These are phyloP conservation scores for Trypanosomatidae sp. DNA, from an alignment of 208 protist species.

Conservation along the genomic window DNA sequence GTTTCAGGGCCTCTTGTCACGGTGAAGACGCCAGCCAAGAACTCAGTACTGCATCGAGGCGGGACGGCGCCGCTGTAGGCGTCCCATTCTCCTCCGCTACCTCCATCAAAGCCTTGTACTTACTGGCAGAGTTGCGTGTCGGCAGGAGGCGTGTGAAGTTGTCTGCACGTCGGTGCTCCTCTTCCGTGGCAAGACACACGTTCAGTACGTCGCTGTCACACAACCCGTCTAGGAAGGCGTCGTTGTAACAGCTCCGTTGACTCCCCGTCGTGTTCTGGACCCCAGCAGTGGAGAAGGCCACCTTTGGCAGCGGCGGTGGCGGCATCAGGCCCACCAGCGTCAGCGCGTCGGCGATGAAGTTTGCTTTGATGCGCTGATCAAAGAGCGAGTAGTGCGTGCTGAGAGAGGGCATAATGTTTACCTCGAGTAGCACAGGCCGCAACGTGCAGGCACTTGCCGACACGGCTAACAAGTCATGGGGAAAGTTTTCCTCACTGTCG, in stretches of 20 bases:
- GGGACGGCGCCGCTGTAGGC: neutral
- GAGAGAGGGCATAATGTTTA: slow-evolving; percentile 89
- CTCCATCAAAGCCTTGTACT: slow-evolving; percentile 33
- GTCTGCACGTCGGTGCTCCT: slow-evolving; percentile 37
- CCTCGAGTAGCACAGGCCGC: slow-evolving; percentile 73
- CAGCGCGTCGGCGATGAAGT: slow-evolving; percentile 76
- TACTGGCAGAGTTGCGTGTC: slow-evolving; percentile 34
- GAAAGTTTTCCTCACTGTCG: neutral
- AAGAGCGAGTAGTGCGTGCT: slow-evolving; percentile 78
- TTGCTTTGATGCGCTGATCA: slow-evolving; percentile 83
- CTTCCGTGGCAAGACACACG: slow-evolving; percentile 52
- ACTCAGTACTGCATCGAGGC: slow-evolving; percentile 49
- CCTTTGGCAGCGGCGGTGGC: slow-evolving; percentile 13
- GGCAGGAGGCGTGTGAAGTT: slow-evolving; percentile 51
- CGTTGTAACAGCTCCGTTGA: neutral
- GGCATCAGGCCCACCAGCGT: slow-evolving; percentile 78
- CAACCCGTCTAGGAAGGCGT: slow-evolving; percentile 35
- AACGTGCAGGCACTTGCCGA: slow-evolving; percentile 1
- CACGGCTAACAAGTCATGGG: neutral
- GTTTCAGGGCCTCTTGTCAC: neutral
- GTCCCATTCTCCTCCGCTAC: neutral
- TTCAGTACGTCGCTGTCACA: slow-evolving; percentile 20
- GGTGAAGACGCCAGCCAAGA: slow-evolving; percentile 20
- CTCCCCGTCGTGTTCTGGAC: neutral
- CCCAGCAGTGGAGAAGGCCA: neutral